A percentile compares a stretch with the other conserved stretches of the same genome.
Conservation (phyloP, 257 asterid genomes). For the Rhazya stricta region DNA sequence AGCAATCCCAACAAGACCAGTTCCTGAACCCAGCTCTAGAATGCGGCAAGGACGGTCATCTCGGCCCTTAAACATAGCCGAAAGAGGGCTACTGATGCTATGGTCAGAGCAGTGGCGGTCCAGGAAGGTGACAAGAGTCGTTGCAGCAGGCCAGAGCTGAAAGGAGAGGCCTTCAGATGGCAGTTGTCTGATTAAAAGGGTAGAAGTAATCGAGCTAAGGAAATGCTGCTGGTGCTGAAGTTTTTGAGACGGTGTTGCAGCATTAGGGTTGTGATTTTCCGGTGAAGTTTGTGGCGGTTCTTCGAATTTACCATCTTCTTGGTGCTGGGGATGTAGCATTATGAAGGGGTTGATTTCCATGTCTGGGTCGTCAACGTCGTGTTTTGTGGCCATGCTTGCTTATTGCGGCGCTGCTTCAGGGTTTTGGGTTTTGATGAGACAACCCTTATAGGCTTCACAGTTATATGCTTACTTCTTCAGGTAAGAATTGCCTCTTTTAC, state of each 20-base stretch:
- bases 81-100: constrained; percentile 20
- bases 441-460: neutral
- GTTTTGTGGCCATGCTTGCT: neutral
- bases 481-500: too few species aligned
- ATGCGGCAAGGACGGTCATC: constrained; percentile 35
- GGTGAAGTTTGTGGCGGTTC: neutral
- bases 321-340: constrained; percentile 12
- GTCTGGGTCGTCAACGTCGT: constrained; percentile 9
- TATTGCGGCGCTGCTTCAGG: constrained; percentile 2
- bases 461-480: too few species aligned
- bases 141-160: constrained; percentile 98
- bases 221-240: constrained; percentile 22
- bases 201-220: constrained; percentile 50
- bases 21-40: constrained; percentile 95
- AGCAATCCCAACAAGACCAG: constrained; percentile 77
- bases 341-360: constrained; percentile 27
- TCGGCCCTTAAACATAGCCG: constrained; percentile 19
- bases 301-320: neutral
- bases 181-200: constrained; percentile 48
- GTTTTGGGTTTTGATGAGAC: neutral
- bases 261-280: neutral
- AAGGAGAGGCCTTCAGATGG: constrained; percentile 82
- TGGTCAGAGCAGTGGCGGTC: constrained; percentile 31
- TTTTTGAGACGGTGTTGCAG: neutral
- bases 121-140: constrained; percentile 61